Percentiles rank a stretch among this genome's conserved stretches.
Conservation (phyloP, 805 yeast species). For the Candida parachauliodes region DNA sequence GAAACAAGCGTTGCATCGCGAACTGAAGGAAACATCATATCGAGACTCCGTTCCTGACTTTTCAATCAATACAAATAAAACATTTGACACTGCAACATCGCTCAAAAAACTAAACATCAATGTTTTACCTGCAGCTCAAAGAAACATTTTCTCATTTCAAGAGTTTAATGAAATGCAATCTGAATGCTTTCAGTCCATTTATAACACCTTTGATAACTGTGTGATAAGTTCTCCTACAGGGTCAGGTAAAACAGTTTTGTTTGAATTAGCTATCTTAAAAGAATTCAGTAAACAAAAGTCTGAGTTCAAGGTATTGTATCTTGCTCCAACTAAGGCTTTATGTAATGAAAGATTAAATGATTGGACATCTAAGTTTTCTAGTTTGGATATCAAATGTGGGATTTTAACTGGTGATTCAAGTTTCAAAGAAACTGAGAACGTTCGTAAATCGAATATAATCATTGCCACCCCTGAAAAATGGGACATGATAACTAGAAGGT, state of each 20-base stretch:
- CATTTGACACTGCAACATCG: not conserved
- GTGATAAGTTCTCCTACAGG: slow-evolving; percentile 57
- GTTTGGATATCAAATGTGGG: slow-evolving; percentile 41
- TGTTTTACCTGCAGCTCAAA: slow-evolving; percentile 34
- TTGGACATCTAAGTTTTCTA: slow-evolving; percentile 42
- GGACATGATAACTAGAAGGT: slow-evolving; percentile 53
- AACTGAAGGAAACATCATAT: too few relatives aligned
- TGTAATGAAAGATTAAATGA: slow-evolving; percentile 47
- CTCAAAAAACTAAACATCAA: slow-evolving; percentile 2
- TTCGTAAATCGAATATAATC: slow-evolving; percentile 47
- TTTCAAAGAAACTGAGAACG: slow-evolving; percentile 40
- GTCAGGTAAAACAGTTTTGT: slow-evolving; percentile 55
- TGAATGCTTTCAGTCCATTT: slow-evolving; percentile 36
- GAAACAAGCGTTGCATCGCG: too few relatives aligned
- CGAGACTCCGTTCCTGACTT: not conserved
- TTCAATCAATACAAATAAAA: not conserved
- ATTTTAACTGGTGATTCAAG: slow-evolving; percentile 55
- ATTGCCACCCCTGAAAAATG: slow-evolving; percentile 63
- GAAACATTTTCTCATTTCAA: slow-evolving; percentile 29
- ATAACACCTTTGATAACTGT: slow-evolving; percentile 33
- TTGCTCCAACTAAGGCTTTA: slow-evolving; percentile 60
- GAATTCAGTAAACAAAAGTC: slow-evolving; percentile 14
- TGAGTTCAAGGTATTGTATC: slow-evolving; percentile 39
- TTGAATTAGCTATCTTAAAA: slow-evolving; percentile 48
- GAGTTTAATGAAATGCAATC: slow-evolving; percentile 52